Percentiles rank a stretch among this genome's conserved stretches.
phyloP scores from a whole-genome alignment of 2,329 filamentous ascomycete species.

The Gaeumannomyces sp. region DNA sequence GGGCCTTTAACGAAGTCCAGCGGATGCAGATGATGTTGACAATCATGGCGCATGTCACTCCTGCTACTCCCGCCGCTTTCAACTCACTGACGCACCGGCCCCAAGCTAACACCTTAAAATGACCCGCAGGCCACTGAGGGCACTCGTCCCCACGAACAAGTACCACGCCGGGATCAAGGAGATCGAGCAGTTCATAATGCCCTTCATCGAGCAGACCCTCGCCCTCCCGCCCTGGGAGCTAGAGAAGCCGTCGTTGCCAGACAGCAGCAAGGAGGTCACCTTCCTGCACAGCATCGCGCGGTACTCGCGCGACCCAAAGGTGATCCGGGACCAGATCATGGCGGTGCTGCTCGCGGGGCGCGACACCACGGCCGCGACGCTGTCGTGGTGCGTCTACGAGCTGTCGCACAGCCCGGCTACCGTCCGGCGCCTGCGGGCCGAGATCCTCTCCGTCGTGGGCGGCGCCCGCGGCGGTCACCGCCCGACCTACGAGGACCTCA shows the following conservation, averaged over 20 bases:
- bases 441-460: slow-evolving; percentile 25
- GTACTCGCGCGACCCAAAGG: slow-evolving; percentile 55
- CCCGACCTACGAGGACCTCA: slow-evolving; percentile 42
- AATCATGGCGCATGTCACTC: slow-evolving; percentile 30
- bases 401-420: slow-evolving; percentile 30
- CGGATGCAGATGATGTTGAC: slow-evolving; percentile 59
- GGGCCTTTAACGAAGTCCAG: slow-evolving; percentile 66
- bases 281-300: slow-evolving; percentile 72
- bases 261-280: slow-evolving; percentile 35
- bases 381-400: slow-evolving; percentile 34
- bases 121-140: slow-evolving; percentile 48
- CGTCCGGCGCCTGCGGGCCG: slow-evolving; percentile 30
- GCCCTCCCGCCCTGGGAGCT: slow-evolving; percentile 58
- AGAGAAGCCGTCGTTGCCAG: slow-evolving; percentile 60
- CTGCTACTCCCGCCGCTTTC: not conserved
- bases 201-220: slow-evolving; percentile 62
- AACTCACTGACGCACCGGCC: not conserved
- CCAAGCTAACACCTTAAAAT: slow-evolving; percentile 15
- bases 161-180: slow-evolving; percentile 58
- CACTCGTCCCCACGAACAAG: slow-evolving; percentile 48
- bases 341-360: slow-evolving; percentile 65
- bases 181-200: slow-evolving; percentile 63
- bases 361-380: slow-evolving; percentile 49
- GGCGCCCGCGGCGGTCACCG: slow-evolving; percentile 17
- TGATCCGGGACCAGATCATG: slow-evolving; percentile 71